Conservation (phyloP, 1,284 basidiomycete genomes). For the Golubevia sp. region DNA sequence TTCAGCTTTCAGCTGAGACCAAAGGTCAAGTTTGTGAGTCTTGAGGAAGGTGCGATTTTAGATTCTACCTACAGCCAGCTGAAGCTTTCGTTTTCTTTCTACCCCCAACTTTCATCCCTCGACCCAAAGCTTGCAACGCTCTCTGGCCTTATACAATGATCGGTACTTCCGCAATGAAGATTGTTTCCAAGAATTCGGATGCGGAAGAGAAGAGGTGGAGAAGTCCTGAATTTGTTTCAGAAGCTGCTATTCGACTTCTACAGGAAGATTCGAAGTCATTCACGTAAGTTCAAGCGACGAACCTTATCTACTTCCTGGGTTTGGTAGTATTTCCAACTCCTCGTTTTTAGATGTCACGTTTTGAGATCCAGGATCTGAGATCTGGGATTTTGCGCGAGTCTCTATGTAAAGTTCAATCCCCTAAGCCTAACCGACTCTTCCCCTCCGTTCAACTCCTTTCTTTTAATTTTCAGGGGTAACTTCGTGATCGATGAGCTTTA, state of each 20-base stretch:
- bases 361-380: too few species aligned
- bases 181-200: slow-evolving; percentile 31
- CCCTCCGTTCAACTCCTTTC: not conserved
- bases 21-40: slow-evolving; percentile 24
- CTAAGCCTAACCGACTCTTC: not conserved
- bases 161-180: slow-evolving; percentile 51
- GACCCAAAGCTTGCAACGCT: slow-evolving; percentile 41
- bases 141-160: slow-evolving; percentile 57
- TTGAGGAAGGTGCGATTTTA: too few species aligned
- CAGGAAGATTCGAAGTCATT: slow-evolving; percentile 25
- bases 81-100: too few species aligned
- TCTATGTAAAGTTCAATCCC: too few species aligned
- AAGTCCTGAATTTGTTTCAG: slow-evolving; percentile 30
- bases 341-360: not conserved
- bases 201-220: slow-evolving; percentile 36
- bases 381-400: not conserved
- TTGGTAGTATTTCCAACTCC: too few species aligned
- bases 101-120: not conserved
- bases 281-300: slow-evolving; percentile 7
- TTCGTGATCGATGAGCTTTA: slow-evolving; percentile 53
- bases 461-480: slow-evolving; percentile 12
- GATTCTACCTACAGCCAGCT: too few species aligned
- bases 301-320: not conserved
- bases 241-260: slow-evolving; percentile 37
- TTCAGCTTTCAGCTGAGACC: too few species aligned